Conservation (phyloP, 257 asterid genomes). For the Solanum tarijense region DNA sequence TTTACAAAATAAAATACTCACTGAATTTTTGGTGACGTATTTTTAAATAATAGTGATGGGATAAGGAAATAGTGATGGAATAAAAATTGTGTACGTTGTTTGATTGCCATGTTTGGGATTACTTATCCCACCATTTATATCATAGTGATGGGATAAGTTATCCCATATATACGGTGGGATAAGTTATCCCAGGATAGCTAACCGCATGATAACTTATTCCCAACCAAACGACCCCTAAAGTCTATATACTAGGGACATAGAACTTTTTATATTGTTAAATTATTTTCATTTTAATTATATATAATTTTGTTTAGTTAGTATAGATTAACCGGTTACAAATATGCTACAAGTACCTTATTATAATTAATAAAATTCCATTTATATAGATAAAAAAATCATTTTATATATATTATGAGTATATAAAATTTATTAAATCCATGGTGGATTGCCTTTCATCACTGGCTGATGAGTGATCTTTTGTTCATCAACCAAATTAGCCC, state of each 20-base stretch:
- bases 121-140: no score
- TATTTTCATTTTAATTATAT: neutral
- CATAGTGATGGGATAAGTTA: no score
- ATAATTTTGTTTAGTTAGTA: neutral
- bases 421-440: no score
- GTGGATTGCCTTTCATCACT: no score
- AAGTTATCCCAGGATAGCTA: no score
- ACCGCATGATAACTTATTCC: rapidly evolving
- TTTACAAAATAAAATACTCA: neutral
- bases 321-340: neutral
- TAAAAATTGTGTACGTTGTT: no score
- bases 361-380: neutral
- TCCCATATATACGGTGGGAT: no score
- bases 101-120: no score
- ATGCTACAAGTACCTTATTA: neutral
- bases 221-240: neutral
- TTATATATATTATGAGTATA: no score
- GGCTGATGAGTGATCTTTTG: no score
- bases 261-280: neutral
- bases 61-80: no score
- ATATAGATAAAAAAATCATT: neutral
- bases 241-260: neutral
- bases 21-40: no score
- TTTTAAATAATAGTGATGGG: neutral
- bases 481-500: neutral